A percentile compares a stretch with the other conserved stretches of the same genome.
phyloP scores from a whole-genome alignment of 2,329 filamentous ascomycete genomes.

The Metarhizium anisopliae region DNA sequence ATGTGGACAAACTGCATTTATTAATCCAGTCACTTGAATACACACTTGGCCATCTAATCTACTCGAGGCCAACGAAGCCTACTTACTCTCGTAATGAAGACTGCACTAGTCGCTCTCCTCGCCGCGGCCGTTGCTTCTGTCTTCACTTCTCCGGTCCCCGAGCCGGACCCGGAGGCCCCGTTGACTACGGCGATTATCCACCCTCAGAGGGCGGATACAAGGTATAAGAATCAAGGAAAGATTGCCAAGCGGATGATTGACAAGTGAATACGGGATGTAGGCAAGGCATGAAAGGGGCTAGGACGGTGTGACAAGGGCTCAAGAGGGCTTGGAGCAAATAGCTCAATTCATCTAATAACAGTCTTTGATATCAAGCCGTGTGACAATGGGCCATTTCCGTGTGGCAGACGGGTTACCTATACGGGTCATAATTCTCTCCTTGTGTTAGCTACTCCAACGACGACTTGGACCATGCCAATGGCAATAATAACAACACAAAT shows the following conservation, averaged over 20 bases:
- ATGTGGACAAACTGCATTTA: not conserved
- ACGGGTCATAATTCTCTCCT: too few relatives aligned
- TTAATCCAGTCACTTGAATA: not conserved
- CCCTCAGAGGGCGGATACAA: not conserved
- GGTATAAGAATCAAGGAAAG: not conserved
- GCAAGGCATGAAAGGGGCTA: too few relatives aligned
- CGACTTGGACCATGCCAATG: too few relatives aligned
- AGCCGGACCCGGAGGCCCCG: conserved; percentile 5
- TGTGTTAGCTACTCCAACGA: too few relatives aligned
- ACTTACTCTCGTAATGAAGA: conserved; percentile 18
- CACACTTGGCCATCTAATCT: not conserved
- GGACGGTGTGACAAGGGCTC: too few relatives aligned
- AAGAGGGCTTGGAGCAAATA: too few relatives aligned
- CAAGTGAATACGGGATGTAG: too few relatives aligned
- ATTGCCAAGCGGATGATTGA: not conserved
- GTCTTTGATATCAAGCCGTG: too few relatives aligned
- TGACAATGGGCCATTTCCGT: too few relatives aligned
- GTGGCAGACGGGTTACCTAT: too few relatives aligned
- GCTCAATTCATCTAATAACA: too few relatives aligned
- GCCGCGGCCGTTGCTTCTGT: conserved; percentile 13
- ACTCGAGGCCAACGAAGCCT: not conserved
- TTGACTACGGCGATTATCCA: not conserved
- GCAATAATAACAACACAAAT: too few relatives aligned
- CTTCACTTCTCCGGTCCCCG: conserved; percentile 13
- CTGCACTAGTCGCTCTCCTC: conserved; percentile 16